These are phyloP conservation scores for Suillus spraguei DNA, from an alignment of 768 basidiomycete species.

Conservation along the genomic window DNA sequence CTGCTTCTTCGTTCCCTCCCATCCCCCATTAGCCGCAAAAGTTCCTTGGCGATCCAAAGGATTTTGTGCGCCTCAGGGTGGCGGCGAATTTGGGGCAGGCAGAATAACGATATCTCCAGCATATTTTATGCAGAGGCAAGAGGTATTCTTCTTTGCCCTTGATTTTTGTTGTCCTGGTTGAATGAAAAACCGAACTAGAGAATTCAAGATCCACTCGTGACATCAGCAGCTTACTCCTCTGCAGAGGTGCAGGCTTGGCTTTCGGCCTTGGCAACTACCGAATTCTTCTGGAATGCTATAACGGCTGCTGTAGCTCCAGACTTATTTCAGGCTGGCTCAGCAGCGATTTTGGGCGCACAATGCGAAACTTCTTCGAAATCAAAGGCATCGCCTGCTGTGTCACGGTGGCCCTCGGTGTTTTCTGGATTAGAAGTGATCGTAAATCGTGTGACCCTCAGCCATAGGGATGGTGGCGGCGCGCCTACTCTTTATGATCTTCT, in stretches of 20 bases:
- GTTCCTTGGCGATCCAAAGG: background rate
- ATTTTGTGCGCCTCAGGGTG: background rate
- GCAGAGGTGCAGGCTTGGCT: background rate
- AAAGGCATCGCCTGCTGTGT: background rate
- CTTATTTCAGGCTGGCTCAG: background rate
- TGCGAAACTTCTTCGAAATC: accelerated
- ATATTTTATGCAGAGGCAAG: background rate
- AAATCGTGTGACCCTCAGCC: background rate
- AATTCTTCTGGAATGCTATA: background rate
- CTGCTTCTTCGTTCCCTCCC: background rate
- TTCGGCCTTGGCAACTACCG: background rate
- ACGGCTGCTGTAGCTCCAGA: background rate
- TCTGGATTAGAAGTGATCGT: constrained; percentile 7
- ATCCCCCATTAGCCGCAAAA: too few species aligned
- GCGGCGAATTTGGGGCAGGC: background rate
- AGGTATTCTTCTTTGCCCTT: background rate
- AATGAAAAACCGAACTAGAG: background rate
- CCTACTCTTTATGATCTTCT: constrained; percentile 4
- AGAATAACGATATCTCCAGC: too few species aligned
- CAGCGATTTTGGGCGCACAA: background rate
- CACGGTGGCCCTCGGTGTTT: background rate
- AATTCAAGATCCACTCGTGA: background rate
- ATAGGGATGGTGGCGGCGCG: background rate
- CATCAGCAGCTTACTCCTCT: background rate
- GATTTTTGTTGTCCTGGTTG: accelerated